Evolutionary conservation across 306 rosid genomes (phyloP).

Genomic region (Trichosanthes truncata): DNA sequence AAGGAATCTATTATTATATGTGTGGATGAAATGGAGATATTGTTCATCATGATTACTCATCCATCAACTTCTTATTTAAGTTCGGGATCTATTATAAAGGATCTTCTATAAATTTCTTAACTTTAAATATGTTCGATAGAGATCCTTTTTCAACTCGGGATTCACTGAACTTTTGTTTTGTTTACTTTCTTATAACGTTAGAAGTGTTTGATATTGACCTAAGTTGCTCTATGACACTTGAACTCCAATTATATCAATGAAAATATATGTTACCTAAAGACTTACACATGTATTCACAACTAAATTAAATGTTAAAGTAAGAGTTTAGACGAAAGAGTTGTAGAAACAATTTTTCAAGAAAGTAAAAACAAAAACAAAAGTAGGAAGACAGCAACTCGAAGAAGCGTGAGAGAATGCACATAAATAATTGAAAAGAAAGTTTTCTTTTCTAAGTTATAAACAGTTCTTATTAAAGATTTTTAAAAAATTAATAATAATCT

Average conservation of each 20-base stretch:
- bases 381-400: too few species aligned
- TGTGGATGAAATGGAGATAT: background rate
- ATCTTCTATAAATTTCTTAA: background rate
- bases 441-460: too few species aligned
- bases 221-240: too few species aligned
- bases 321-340: background rate
- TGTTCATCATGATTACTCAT: background rate
- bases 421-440: too few species aligned
- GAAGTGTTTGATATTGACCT: too few species aligned
- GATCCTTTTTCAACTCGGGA: background rate
- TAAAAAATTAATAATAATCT: background rate
- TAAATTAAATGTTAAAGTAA: too few species aligned
- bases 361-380: background rate
- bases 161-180: background rate
- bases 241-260: too few species aligned
- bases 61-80: background rate
- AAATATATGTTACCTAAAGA: too few species aligned
- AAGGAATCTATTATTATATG: too few species aligned
- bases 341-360: too few species aligned
- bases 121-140: background rate
- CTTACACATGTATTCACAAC: background rate
- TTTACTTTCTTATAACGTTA: too few species aligned
- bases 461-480: background rate
- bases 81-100: background rate
- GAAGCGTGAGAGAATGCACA: too few species aligned